Evolutionary conservation across 1,284 basidiomycete genomes (phyloP).

Genomic region (Trichosporon sp.): DNA sequence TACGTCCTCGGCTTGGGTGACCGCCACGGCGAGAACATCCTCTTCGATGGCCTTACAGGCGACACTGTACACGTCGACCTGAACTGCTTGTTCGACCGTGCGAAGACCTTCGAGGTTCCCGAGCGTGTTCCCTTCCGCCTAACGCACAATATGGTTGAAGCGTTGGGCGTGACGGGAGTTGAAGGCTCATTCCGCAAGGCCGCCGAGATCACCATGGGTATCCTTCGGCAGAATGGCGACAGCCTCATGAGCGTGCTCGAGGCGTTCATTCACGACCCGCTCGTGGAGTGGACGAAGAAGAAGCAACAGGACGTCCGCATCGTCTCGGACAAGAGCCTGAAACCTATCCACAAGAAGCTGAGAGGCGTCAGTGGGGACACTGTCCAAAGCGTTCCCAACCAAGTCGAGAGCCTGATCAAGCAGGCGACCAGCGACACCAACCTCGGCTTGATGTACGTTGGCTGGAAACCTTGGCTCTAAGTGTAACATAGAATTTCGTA

Average conservation of each 20-base stretch:
- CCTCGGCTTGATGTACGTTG: constrained; percentile 64
- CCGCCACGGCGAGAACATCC: constrained; percentile 94
- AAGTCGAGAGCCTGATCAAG: constrained; percentile 86
- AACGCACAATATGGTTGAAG: constrained; percentile 92
- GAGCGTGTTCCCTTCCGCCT: constrained; percentile 95
- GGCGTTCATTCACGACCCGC: constrained; percentile 95
- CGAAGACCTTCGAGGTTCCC: constrained; percentile 82
- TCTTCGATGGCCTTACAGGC: constrained; percentile 85
- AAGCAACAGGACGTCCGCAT: constrained; percentile 57
- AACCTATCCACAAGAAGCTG: constrained; percentile 80
- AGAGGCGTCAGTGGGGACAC: constrained; percentile 67
- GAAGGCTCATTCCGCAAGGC: constrained; percentile 94
- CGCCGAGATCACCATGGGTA: constrained; percentile 85
- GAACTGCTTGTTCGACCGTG: constrained; percentile 97
- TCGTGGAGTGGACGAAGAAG: constrained; percentile 88
- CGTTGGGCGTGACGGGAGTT: constrained; percentile 87
- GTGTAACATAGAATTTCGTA: constrained; percentile 16
- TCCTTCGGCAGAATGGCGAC: constrained; percentile 89
- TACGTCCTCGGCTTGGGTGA: constrained; percentile 61
- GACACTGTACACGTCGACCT: constrained; percentile 97
- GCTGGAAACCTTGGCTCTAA: constrained; percentile 80
- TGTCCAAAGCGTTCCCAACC: constrained; percentile 68
- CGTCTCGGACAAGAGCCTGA: constrained; percentile 73
- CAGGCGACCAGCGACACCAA: constrained; percentile 75
- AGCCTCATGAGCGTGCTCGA: constrained; percentile 95